Conservation (phyloP, 164 flowering plant species). For the Malania oleifera region DNA sequence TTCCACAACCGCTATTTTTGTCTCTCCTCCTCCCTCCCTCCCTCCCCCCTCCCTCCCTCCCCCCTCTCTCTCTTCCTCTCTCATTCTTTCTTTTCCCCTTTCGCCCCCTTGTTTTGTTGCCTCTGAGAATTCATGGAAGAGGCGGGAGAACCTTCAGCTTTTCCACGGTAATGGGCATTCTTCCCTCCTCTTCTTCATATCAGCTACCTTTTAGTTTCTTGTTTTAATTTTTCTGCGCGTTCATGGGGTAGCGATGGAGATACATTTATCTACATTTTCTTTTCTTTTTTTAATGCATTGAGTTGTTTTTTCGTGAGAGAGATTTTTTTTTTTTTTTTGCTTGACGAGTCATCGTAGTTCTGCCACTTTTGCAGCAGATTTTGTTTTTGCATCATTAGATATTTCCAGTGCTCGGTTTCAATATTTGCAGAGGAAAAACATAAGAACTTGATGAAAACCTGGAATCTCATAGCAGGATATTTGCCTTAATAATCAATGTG, state of each 20-base stretch:
- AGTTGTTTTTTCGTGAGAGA: no score
- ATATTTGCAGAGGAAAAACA: no score
- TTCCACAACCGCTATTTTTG: conserved; percentile 13
- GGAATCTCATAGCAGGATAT: no score
- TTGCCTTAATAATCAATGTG: no score
- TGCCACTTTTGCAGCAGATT: no score
- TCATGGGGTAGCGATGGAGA: background rate
- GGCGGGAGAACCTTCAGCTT: conserved; percentile 14
- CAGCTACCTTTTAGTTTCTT: background rate
- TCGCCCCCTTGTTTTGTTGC: background rate
- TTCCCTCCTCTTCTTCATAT: background rate
- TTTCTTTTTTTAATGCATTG: no score
- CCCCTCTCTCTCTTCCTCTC: conserved; percentile 3
- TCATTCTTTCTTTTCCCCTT: background rate
- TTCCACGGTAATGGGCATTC: conserved; percentile 12
- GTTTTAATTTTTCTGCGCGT: background rate
- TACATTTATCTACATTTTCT: no score
- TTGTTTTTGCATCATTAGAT: no score
- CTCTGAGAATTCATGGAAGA: conserved; percentile 20
- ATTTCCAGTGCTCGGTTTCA: no score
- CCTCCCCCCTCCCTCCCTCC: conserved; percentile 9
- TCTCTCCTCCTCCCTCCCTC: background rate
- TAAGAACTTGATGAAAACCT: no score
- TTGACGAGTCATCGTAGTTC: no score
- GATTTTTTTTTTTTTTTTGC: no score